Conservation (phyloP, 2,329 filamentous ascomycete genomes). For the Lasiodiplodia hormozganensis region DNA sequence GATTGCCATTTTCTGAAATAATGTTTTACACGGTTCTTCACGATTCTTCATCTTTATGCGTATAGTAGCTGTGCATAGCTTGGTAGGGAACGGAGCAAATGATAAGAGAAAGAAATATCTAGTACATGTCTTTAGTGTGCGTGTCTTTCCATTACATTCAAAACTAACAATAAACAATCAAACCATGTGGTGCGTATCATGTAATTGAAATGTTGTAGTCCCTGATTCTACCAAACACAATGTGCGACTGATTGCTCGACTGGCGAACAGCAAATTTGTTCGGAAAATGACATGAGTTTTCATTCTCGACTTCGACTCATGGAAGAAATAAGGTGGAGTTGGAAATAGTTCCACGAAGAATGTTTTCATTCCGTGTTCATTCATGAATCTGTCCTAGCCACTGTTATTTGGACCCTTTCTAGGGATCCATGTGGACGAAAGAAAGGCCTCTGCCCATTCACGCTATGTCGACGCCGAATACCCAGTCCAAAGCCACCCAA, state of each 20-base stretch:
- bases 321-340: no score
- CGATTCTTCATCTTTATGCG: not conserved
- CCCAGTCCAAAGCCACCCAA: conserved; percentile 5
- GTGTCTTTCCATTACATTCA: no score
- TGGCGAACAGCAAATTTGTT: no score
- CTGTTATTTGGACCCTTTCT: not conserved
- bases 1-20: not conserved
- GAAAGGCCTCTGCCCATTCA: not conserved
- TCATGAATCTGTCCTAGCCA: not conserved
- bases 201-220: no score
- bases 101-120: not conserved
- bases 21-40: no score
- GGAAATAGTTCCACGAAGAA: no score
- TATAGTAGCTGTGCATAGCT: not conserved
- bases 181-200: no score
- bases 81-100: not conserved
- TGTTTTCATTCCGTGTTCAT: not conserved
- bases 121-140: no score
- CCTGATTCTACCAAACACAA: no score
- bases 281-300: no score
- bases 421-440: not conserved
- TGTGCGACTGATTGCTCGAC: no score
- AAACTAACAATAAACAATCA: not conserved
- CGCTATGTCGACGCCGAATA: conserved; percentile 6
- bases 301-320: no score